Evolutionary conservation across 2,329 filamentous ascomycete species (phyloP).

Genomic region (Mycosphaerella sp.): DNA sequence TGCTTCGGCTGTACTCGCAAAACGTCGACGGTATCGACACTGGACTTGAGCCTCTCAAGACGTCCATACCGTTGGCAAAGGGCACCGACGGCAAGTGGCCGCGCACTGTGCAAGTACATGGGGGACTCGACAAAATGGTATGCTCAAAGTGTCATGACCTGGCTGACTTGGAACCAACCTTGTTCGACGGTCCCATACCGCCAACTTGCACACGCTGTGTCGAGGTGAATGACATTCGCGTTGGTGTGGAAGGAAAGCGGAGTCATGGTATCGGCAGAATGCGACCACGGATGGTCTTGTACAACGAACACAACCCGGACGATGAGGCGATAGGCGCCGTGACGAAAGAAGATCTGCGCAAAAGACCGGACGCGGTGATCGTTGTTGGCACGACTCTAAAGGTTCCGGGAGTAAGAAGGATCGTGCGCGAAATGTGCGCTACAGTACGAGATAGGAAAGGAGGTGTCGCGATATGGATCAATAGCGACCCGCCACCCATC

Average conservation of each 20-base stretch:
- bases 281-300: constrained; percentile 88
- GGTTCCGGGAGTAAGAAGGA: constrained; percentile 82
- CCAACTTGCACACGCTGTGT: constrained; percentile 73
- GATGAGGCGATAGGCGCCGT: constrained; percentile 93
- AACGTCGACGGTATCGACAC: constrained; percentile 97
- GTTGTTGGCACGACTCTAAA: constrained; percentile 95
- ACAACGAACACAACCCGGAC: constrained; percentile 96
- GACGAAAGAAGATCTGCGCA: constrained; percentile 75
- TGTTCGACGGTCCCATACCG: constrained; percentile 79
- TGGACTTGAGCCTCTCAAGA: constrained; percentile 69
- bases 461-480: constrained; percentile 82
- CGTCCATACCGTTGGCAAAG: constrained; percentile 69
- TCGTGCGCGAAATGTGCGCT: constrained; percentile 85
- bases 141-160: constrained; percentile 86
- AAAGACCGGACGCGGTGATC: constrained; percentile 81
- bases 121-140: constrained; percentile 90
- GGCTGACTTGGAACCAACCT: constrained; percentile 64
- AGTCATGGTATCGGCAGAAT: constrained; percentile 89
- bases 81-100: constrained; percentile 78
- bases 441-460: constrained; percentile 75
- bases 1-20: constrained; percentile 89
- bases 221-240: constrained; percentile 68
- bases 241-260: constrained; percentile 70
- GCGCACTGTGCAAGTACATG: constrained; percentile 85
- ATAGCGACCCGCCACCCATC: constrained; percentile 75